Base-by-base conservation (phyloP, 2,329 filamentous ascomycete species). In the Phaeosphaeriaceae sp. region DNA sequence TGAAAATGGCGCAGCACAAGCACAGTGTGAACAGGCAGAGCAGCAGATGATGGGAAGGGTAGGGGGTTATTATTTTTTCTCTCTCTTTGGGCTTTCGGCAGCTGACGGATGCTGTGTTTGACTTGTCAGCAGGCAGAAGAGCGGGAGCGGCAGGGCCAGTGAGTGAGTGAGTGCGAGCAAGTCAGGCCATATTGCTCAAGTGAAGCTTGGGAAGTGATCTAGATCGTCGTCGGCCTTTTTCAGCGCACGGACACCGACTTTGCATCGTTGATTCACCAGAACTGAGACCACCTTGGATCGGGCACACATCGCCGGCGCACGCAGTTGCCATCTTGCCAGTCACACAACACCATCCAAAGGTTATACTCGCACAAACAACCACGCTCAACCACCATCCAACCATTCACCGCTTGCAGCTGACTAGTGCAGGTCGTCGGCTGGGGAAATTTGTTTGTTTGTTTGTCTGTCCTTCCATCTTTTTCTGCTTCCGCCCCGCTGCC, bases 261-360 rank as follows among this genome's bases (percentile, higher is more conserved):
- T 34, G 30, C 18, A 21, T 35, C 17, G 51, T 52, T 48, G 45
- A 50, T 53, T 42, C 52, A 52, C 45, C 52, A 23, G 28, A 18
- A 21, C 29, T 16, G 9, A 35, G 40, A 21, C 23, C 23, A 8
- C 23, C 44, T 48, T 48, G 44, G 48, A 48, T 30, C 35, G 15
- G 17, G 50, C 43, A 46, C 43, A 52, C 56, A 49, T 39, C 40
- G 50, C 34, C 29, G 26, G 15, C 26, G 8, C 8, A 15, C 17
- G 6, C 32, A 15, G 13, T 30, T 30, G 8, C 28, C 28, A 7
- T 13, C 28, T 13, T 33, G 13, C 11, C 11, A 15, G 34, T 12
- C 18, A 20, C 16, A 12, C 9, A 16, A 16, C n/a, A n/a, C n/a
- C n/a, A n/a, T n/a, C n/a, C n/a, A n/a, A n/a, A n/a, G n/a, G n/a